Conservation (phyloP, 2,329 filamentous ascomycete species). For the Phialophora chinensis region DNA sequence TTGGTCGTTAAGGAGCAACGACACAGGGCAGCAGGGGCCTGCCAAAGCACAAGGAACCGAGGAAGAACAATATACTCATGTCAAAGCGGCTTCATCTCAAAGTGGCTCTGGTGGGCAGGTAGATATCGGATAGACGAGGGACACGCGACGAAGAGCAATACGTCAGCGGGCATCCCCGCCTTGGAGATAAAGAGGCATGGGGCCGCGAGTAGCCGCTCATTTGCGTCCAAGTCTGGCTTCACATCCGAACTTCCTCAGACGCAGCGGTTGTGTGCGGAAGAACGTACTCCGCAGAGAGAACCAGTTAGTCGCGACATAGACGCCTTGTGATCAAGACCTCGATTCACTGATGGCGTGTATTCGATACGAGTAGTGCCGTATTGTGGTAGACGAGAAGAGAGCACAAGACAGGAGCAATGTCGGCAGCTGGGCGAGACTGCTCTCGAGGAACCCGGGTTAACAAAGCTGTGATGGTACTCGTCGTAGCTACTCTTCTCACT, state of each 20-base stretch:
- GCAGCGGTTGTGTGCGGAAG: background rate
- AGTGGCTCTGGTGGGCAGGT: background rate
- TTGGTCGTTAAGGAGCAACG: background rate
- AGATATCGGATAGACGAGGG: background rate
- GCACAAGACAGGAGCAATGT: background rate
- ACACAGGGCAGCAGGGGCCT: background rate
- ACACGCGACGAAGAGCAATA: background rate
- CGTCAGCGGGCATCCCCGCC: conserved; percentile 22
- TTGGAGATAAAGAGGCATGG: conserved; percentile 16
- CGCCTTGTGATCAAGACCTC: conserved; percentile 7
- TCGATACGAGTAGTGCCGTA: background rate
- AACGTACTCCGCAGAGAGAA: background rate
- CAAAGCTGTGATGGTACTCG: background rate
- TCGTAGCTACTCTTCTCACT: background rate
- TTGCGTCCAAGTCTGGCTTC: background rate
- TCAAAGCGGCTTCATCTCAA: background rate
- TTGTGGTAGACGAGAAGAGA: background rate
- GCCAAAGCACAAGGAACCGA: background rate
- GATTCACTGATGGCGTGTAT: background rate
- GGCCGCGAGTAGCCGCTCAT: conserved; percentile 14
- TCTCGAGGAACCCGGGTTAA: background rate
- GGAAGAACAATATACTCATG: conserved; percentile 13
- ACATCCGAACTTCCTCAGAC: background rate
- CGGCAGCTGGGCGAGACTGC: background rate
- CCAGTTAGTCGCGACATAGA: background rate